Conservation (phyloP, 352 stramenopile species). For the Phytophthora quininea region DNA sequence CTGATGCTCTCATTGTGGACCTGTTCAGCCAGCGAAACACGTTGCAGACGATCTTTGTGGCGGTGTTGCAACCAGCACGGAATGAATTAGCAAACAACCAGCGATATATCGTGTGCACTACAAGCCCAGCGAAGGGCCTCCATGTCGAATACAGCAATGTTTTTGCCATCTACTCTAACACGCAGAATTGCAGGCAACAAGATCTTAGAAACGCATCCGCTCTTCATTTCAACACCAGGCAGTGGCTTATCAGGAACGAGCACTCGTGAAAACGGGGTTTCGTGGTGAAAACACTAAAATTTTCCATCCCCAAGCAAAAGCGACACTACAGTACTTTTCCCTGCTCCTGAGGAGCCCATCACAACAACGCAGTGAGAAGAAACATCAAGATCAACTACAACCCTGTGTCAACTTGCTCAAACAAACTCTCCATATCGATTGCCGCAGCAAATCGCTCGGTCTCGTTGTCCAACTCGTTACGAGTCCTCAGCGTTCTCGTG, state of each 20-base stretch:
- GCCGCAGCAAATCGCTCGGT: neutral
- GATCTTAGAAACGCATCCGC: conserved; percentile 9
- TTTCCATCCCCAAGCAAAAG: conserved; percentile 11
- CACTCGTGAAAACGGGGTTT: conserved; percentile 11
- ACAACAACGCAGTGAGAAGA: neutral
- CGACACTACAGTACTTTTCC: neutral
- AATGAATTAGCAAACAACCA: conserved; percentile 16
- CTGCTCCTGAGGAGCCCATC: neutral
- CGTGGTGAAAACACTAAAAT: conserved; percentile 8
- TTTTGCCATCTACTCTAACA: neutral
- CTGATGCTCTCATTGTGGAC: conserved; percentile 5
- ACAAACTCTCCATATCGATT: neutral
- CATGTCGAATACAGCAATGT: conserved; percentile 16
- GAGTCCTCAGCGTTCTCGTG: no score
- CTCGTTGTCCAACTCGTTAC: no score
- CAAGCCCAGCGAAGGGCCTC: conserved; percentile 22
- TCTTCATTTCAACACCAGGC: conserved; percentile 13
- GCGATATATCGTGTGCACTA: conserved; percentile 14
- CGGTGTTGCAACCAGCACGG: conserved; percentile 11
- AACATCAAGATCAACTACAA: neutral
- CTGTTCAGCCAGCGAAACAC: neutral
- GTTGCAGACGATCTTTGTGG: conserved; percentile 15
- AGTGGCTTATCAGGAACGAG: conserved; percentile 13
- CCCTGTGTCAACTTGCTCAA: neutral
- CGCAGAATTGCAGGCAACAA: conserved; percentile 6